These are phyloP conservation scores for Penicillium janthinellum DNA, from an alignment of 2,329 filamentous ascomycete genomes.

Conservation along the genomic window DNA sequence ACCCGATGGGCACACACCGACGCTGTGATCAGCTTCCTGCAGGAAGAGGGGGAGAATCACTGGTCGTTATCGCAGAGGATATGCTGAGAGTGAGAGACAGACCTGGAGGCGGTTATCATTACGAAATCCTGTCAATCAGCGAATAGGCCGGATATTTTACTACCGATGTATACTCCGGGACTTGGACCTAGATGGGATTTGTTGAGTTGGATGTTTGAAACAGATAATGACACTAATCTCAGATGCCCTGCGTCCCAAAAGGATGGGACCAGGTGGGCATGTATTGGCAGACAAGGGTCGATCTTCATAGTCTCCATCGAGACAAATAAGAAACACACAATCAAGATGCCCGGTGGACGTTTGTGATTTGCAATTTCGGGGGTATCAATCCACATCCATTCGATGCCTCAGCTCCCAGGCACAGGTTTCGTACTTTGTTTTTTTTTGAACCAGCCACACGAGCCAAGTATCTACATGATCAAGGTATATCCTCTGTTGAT, in stretches of 20 bases:
- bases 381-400: slow-evolving; percentile 3
- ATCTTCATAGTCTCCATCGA: neutral
- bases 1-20: slow-evolving; percentile 10
- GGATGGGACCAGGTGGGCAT: neutral
- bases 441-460: neutral
- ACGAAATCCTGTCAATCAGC: neutral
- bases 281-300: neutral
- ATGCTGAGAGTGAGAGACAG: neutral
- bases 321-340: neutral
- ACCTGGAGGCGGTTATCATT: neutral
- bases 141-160: neutral
- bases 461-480: neutral
- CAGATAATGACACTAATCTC: neutral
- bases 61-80: neutral
- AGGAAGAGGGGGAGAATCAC: neutral
- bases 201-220: neutral
- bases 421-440: neutral
- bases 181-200: neutral
- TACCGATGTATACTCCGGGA: neutral
- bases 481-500: neutral
- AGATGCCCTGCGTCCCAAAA: neutral
- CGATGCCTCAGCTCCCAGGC: slow-evolving; percentile 15
- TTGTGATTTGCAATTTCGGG: slow-evolving; percentile 1
- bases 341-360: neutral
- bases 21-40: neutral